Conservation (phyloP, 495 filamentous ascomycete genomes). For the Podospora sp. region DNA sequence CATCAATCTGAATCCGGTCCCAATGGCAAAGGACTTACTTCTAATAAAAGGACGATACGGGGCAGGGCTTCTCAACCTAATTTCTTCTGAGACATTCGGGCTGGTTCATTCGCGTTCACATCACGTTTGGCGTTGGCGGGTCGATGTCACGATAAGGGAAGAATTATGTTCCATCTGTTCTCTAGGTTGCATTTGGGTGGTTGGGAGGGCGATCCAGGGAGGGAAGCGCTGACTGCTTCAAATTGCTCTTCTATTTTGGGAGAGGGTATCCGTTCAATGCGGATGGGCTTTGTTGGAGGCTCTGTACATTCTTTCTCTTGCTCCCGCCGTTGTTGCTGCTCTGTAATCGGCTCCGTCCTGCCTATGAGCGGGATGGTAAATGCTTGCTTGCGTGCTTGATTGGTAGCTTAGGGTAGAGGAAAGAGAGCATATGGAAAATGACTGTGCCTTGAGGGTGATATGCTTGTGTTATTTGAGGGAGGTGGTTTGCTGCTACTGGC, state of each 20-base stretch:
- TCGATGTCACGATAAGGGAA: background rate
- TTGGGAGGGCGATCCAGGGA: background rate
- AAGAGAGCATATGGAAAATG: no score
- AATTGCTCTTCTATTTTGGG: background rate
- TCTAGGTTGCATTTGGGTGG: background rate
- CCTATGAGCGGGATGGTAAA: no score
- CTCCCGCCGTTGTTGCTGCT: background rate
- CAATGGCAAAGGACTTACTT: background rate
- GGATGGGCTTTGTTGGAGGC: background rate
- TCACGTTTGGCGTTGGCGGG: conserved; percentile 15
- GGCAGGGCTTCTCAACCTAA: background rate
- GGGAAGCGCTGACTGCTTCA: background rate
- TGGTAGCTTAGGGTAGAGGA: no score
- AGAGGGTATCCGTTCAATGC: background rate
- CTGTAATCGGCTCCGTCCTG: no score
- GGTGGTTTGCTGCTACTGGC: no score
- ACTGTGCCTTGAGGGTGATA: no score
- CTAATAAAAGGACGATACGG: background rate
- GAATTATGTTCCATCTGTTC: background rate
- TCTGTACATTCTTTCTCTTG: background rate
- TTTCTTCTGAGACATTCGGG: background rate
- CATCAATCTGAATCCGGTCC: background rate
- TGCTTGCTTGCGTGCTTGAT: no score
- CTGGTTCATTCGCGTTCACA: background rate
- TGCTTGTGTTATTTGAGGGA: no score